These are phyloP conservation scores for Pythium guiyangense DNA, from an alignment of 352 stramenopile species.

Conservation along the genomic window DNA sequence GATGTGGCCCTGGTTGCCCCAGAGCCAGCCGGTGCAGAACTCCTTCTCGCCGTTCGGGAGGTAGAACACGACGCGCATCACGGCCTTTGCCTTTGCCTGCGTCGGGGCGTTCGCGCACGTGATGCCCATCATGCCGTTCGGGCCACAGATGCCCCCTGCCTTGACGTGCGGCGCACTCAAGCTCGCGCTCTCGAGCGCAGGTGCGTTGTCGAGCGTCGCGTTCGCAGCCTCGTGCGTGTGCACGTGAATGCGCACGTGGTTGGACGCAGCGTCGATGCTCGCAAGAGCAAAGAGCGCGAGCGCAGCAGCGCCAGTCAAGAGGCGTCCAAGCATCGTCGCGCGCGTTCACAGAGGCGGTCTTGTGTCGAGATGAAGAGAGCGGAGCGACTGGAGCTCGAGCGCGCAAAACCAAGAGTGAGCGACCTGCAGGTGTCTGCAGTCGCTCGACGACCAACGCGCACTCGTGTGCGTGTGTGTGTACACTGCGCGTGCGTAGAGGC, in stretches of 20 bases:
- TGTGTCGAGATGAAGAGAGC: too few relatives aligned
- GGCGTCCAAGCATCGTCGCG: background rate
- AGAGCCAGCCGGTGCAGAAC: too few relatives aligned
- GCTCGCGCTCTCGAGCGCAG: background rate
- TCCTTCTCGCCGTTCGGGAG: background rate
- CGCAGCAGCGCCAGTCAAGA: background rate
- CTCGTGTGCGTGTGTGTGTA: too few relatives aligned
- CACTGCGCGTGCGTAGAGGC: too few relatives aligned
- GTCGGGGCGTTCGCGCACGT: background rate
- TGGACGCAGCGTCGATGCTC: background rate
- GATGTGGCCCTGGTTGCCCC: too few relatives aligned
- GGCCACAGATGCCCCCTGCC: background rate
- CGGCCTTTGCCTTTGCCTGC: background rate
- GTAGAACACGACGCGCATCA: background rate
- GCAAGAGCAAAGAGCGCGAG: background rate
- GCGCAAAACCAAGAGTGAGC: too few relatives aligned
- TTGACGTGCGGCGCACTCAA: background rate
- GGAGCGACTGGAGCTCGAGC: too few relatives aligned
- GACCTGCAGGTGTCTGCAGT: too few relatives aligned
- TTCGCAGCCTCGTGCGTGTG: background rate
- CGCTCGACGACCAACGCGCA: too few relatives aligned
- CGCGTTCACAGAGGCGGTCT: too few relatives aligned
- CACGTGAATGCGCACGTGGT: background rate
- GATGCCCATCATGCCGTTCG: background rate
- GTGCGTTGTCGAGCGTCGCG: background rate